Percentiles rank a stretch among this genome's conserved stretches.
These are phyloP conservation scores for Gigaspora rosea DNA, from an alignment of 192 early-diverging fungal species.

Conservation along the genomic window DNA sequence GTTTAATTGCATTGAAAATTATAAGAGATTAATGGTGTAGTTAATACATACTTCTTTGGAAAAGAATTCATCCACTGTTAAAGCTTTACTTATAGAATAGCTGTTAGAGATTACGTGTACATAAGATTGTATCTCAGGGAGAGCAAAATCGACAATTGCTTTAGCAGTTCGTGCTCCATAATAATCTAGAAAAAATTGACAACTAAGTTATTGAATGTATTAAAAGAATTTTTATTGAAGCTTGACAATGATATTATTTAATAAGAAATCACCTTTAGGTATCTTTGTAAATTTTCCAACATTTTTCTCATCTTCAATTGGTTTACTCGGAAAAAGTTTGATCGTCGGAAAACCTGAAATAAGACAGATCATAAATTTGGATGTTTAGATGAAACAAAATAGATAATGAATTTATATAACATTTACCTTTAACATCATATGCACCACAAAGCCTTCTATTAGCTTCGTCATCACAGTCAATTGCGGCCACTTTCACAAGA, in stretches of 20 bases:
- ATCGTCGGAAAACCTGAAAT: constrained; percentile 79
- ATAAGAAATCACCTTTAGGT: constrained; percentile 39
- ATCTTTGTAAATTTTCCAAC: constrained; percentile 34
- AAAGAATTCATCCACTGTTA: constrained; percentile 61
- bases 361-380: not conserved
- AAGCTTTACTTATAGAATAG: constrained; percentile 52
- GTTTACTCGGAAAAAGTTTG: constrained; percentile 68
- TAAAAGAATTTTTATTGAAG: not conserved
- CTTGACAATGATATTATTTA: not conserved
- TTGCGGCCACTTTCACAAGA: constrained; percentile 81
- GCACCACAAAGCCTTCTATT: constrained; percentile 77
- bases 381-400: not conserved
- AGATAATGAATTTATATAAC: not conserved
- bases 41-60: constrained; percentile 47
- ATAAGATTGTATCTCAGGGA: constrained; percentile 64
- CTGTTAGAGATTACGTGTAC: constrained; percentile 54
- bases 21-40: not conserved
- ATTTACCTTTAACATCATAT: constrained; percentile 76
- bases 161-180: constrained; percentile 72
- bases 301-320: constrained; percentile 50
- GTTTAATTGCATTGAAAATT: not conserved
- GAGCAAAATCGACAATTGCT: constrained; percentile 68
- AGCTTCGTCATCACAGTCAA: constrained; percentile 86
- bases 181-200: constrained; percentile 60
- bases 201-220: constrained; percentile 6